Conservation (phyloP, 352 stramenopile genomes). For the Pythium pectinolyticum region DNA sequence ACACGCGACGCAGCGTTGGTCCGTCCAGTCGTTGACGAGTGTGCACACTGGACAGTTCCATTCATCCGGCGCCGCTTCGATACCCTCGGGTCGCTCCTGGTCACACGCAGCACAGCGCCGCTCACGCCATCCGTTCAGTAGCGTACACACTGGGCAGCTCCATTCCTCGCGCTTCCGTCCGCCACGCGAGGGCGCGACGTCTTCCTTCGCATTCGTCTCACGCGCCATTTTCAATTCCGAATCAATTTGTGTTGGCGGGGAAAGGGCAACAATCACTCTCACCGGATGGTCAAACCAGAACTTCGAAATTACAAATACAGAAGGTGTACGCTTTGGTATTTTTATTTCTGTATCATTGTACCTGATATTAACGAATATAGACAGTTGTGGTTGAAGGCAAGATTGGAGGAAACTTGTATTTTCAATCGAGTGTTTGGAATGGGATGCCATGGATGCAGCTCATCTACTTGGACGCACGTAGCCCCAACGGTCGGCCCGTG, state of each 20-base stretch:
- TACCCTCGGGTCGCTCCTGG: slow-evolving; percentile 33
- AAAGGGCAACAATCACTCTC: slow-evolving; percentile 24
- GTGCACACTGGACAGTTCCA: slow-evolving; percentile 17
- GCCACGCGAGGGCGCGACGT: neutral
- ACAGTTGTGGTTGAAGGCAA: too few species aligned
- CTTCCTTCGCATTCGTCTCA: neutral
- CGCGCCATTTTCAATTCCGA: slow-evolving; percentile 13
- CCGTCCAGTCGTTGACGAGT: slow-evolving; percentile 21
- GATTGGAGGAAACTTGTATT: too few species aligned
- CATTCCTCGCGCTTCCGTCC: slow-evolving; percentile 35
- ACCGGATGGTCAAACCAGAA: neutral
- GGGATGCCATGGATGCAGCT: too few species aligned
- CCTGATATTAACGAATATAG: too few species aligned
- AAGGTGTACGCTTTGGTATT: too few species aligned
- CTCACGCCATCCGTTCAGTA: slow-evolving; percentile 53
- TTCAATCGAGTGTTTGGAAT: too few species aligned
- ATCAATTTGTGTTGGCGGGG: slow-evolving; percentile 5
- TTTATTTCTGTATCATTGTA: too few species aligned
- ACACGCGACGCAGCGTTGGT: slow-evolving; percentile 12
- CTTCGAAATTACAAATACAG: too few species aligned
- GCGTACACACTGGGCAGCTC: slow-evolving; percentile 71
- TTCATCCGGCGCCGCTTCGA: slow-evolving; percentile 5
- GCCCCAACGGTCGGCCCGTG: slow-evolving; percentile 61
- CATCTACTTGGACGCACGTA: slow-evolving; percentile 51
- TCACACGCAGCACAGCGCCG: slow-evolving; percentile 55